These are phyloP conservation scores for Salix suchowensis DNA, from an alignment of 345 rosid species.

Conservation along the genomic window DNA sequence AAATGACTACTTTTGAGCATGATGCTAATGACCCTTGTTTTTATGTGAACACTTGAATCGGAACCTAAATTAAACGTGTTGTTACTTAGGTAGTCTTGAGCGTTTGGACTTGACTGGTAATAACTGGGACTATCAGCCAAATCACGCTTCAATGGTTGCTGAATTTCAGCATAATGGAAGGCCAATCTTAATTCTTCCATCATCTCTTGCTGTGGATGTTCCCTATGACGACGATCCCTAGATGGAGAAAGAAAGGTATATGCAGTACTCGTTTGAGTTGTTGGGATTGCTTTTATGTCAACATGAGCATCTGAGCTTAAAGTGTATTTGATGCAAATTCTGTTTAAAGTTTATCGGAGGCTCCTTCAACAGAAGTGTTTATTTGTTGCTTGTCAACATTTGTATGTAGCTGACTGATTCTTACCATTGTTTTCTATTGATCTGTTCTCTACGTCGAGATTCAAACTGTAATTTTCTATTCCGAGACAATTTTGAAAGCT, in stretches of 20 bases:
- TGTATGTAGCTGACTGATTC: no score
- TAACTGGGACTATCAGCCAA: conserved; percentile 35
- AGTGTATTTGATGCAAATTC: no score
- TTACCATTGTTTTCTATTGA: no score
- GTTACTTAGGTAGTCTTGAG: conserved; percentile 50
- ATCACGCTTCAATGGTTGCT: conserved; percentile 35
- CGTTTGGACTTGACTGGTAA: conserved; percentile 78
- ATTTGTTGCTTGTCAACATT: not conserved
- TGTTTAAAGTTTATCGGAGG: not conserved
- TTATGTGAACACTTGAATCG: not conserved
- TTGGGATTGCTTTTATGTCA: not conserved
- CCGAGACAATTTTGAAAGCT: no score
- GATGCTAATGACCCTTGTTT: not conserved
- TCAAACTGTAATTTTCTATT: no score
- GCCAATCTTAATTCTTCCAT: conserved; percentile 55
- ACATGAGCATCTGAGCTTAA: not conserved
- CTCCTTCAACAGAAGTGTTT: not conserved
- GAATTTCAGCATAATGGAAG: conserved; percentile 61
- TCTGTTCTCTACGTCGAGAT: no score
- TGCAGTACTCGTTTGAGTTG: not conserved
- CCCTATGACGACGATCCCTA: conserved; percentile 88
- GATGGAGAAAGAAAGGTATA: conserved; percentile 6
- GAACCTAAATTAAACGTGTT: not conserved
- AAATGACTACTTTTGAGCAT: not conserved
- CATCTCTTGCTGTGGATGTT: conserved; percentile 20